These are phyloP conservation scores for Trametes sanguinea DNA, from an alignment of 768 basidiomycete genomes.

Conservation along the genomic window DNA sequence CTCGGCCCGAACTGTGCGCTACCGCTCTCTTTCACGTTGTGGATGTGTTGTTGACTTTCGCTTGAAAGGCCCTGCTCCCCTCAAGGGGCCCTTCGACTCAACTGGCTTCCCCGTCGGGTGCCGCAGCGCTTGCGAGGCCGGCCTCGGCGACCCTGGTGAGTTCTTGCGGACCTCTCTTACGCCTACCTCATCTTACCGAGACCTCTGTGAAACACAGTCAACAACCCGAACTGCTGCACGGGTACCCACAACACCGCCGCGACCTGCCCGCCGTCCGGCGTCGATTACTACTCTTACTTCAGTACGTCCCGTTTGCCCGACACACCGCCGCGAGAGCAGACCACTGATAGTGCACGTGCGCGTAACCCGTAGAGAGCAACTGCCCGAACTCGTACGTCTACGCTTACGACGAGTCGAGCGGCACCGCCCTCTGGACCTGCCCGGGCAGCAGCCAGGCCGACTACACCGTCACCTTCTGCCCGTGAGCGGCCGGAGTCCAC, in stretches of 20 bases:
- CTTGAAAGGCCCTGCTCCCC: slow-evolving; percentile 36
- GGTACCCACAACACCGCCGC: slow-evolving; percentile 51
- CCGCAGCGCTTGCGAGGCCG: slow-evolving; percentile 44
- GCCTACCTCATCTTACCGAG: neutral
- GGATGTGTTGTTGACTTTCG: slow-evolving; percentile 11
- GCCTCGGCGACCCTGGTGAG: slow-evolving; percentile 38
- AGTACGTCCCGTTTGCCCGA: slow-evolving; percentile 34
- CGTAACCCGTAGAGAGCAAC: slow-evolving; percentile 31
- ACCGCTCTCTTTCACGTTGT: slow-evolving; percentile 20
- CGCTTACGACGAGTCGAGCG: slow-evolving; percentile 50
- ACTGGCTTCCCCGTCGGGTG: slow-evolving; percentile 43
- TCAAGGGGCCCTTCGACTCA: slow-evolving; percentile 38
- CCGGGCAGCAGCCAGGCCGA: slow-evolving; percentile 36
- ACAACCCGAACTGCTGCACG: slow-evolving; percentile 67
- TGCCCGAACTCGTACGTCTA: slow-evolving; percentile 53
- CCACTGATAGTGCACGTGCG: neutral
- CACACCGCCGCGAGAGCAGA: neutral
- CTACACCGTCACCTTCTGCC: slow-evolving; percentile 51
- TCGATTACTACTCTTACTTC: slow-evolving; percentile 46
- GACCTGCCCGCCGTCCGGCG: slow-evolving; percentile 58
- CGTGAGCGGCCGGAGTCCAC: slow-evolving; percentile 19
- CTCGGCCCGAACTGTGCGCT: slow-evolving; percentile 55
- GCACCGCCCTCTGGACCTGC: slow-evolving; percentile 50
- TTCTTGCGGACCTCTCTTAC: neutral
- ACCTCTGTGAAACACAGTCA: slow-evolving; percentile 30